Evolutionary conservation across 805 yeast species (phyloP).

Genomic region (Lachancea cidri): DNA sequence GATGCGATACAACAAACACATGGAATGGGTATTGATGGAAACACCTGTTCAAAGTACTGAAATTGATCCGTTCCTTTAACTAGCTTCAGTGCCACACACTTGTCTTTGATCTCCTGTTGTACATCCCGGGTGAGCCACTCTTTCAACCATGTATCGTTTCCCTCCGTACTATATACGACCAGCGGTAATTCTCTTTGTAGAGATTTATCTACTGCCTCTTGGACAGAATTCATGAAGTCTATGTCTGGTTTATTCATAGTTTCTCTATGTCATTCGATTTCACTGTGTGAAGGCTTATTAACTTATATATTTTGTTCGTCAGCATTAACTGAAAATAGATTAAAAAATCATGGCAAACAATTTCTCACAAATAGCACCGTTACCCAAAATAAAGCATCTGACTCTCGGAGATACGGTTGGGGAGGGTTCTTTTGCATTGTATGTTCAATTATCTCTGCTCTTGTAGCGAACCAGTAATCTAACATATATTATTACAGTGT

Average conservation of each 20-base stretch:
- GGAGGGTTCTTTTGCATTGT: slow-evolving; percentile 63
- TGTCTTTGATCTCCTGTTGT: slow-evolving; percentile 14
- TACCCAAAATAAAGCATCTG: slow-evolving; percentile 46
- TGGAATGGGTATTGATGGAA: slow-evolving; percentile 48
- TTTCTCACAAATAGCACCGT: slow-evolving; percentile 37
- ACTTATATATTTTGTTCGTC: neutral
- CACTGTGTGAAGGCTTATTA: slow-evolving; percentile 1
- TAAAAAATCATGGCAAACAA: slow-evolving; percentile 14
- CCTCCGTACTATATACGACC: slow-evolving; percentile 35
- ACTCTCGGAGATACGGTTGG: slow-evolving; percentile 52
- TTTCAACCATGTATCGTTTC: slow-evolving; percentile 28
- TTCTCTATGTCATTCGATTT: neutral
- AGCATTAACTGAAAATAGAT: neutral
- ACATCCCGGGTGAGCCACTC: slow-evolving; percentile 20
- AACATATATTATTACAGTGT: slow-evolving; percentile 34
- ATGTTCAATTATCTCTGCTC: slow-evolving; percentile 13
- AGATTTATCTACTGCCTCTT: slow-evolving; percentile 39
- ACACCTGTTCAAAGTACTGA: slow-evolving; percentile 48
- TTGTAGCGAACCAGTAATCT: neutral
- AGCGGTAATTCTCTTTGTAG: slow-evolving; percentile 34
- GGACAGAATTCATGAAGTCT: slow-evolving; percentile 29
- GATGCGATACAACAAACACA: slow-evolving; percentile 78
- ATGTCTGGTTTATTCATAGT: slow-evolving; percentile 13
- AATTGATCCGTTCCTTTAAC: slow-evolving; percentile 40
- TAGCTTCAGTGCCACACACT: slow-evolving; percentile 39